These are phyloP conservation scores for Penicillium verrucosum DNA, from an alignment of 2,329 filamentous ascomycete species.

Conservation along the genomic window DNA sequence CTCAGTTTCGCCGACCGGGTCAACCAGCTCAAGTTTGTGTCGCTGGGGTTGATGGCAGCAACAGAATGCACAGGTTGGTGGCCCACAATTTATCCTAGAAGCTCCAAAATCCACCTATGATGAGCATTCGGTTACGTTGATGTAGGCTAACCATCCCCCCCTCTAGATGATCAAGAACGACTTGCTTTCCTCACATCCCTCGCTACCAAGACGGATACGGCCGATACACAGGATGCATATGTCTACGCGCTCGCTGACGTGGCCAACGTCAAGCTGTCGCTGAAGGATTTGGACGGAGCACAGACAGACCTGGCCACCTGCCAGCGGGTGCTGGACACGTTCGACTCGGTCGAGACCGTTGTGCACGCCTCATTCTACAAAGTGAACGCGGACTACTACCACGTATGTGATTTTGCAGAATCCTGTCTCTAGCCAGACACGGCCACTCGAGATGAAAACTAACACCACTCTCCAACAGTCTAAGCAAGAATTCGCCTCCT, in stretches of 20 bases:
- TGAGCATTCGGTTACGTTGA: not conserved
- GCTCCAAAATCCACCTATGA: not conserved
- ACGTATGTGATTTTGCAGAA: conserved; percentile 47
- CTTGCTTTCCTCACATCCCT: conserved; percentile 80
- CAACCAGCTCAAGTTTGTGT: conserved; percentile 96
- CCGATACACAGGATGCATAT: conserved; percentile 89
- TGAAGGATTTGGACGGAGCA: conserved; percentile 76
- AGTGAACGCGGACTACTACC: conserved; percentile 91
- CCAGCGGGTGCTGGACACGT: conserved; percentile 81
- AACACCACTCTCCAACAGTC: conserved; percentile 42
- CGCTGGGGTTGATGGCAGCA: conserved; percentile 81
- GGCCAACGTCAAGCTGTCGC: conserved; percentile 77
- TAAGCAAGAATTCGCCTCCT: conserved; percentile 89
- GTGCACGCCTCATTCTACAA: conserved; percentile 97
- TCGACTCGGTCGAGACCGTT: conserved; percentile 91
- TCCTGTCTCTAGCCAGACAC: not conserved
- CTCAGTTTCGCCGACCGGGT: conserved; percentile 97
- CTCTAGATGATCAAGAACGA: conserved; percentile 78
- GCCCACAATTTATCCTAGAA: not conserved
- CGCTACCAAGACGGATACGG: conserved; percentile 83
- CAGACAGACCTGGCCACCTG: conserved; percentile 82
- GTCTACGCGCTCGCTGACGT: conserved; percentile 92
- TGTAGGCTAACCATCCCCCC: conserved; percentile 12
- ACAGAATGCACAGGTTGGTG: conserved; percentile 61
- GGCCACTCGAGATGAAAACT: not conserved